Percentiles rank a stretch among this genome's conserved stretches.
These are phyloP conservation scores for Stellera chamaejasme DNA, from an alignment of 345 rosid species.

Conservation along the genomic window DNA sequence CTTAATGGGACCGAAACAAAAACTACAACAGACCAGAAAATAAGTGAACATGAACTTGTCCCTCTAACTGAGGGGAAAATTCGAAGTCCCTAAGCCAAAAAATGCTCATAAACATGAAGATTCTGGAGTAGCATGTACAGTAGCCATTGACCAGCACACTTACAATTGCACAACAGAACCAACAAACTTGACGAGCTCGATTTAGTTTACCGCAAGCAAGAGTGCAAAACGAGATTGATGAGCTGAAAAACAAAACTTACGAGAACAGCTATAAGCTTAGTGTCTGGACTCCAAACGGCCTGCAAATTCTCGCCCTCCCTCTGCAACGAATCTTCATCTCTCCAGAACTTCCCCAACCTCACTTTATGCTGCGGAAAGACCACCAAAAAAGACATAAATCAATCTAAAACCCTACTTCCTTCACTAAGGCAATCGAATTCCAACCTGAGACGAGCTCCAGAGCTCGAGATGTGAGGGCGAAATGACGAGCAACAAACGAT, in stretches of 20 bases:
- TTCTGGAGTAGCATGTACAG: too few relatives aligned
- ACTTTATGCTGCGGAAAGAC: conserved; percentile 58
- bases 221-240: not conserved
- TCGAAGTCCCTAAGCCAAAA: too few relatives aligned
- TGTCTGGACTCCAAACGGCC: conserved; percentile 91
- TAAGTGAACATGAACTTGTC: too few relatives aligned
- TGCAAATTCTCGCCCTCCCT: conserved; percentile 80
- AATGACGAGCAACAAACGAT: conserved; percentile 59
- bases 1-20: too few relatives aligned
- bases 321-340: conserved; percentile 63
- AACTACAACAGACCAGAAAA: too few relatives aligned
- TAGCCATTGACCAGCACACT: not conserved
- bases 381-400: not conserved
- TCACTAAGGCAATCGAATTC: not conserved
- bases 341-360: conserved; percentile 80
- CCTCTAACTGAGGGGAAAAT: too few relatives aligned
- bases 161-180: not conserved
- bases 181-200: not conserved
- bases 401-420: not conserved
- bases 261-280: conserved; percentile 73
- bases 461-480: conserved; percentile 85
- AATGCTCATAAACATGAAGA: too few relatives aligned
- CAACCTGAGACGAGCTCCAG: conserved; percentile 79
- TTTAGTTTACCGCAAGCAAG: not conserved
- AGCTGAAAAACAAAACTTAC: conserved; percentile 33